A percentile compares a stretch with the other conserved stretches of the same genome.
phyloP scores from a whole-genome alignment of 331 rosid species.

The Ulmus americana region DNA sequence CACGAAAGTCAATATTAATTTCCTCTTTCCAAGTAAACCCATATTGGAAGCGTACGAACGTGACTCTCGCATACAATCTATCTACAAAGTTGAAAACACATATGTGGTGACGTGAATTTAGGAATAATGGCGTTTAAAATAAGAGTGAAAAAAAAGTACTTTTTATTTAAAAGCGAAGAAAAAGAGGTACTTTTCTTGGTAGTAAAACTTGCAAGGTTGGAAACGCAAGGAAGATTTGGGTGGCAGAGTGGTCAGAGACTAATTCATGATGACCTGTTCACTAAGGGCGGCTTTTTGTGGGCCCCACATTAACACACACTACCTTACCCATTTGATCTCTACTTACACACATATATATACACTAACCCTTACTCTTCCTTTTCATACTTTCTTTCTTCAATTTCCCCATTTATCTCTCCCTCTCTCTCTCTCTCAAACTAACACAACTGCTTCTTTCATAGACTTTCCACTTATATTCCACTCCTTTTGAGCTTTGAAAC shows the following conservation, averaged over 20 bases:
- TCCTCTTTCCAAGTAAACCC: no score
- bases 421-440: slow-evolving; percentile 13
- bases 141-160: neutral
- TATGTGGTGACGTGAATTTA: no score
- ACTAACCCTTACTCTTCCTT: slow-evolving; percentile 10
- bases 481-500: neutral
- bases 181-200: slow-evolving; percentile 35
- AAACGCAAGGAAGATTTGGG: slow-evolving; percentile 57
- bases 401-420: slow-evolving; percentile 13
- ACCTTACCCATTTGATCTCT: slow-evolving; percentile 17
- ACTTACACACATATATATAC: neutral
- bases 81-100: no score
- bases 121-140: no score
- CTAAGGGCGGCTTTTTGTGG: slow-evolving; percentile 37
- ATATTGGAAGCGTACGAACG: no score
- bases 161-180: slow-evolving; percentile 31
- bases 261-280: slow-evolving; percentile 30
- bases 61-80: no score
- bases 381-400: slow-evolving; percentile 25
- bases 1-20: no score
- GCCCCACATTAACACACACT: slow-evolving; percentile 16
- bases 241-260: slow-evolving; percentile 29
- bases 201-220: slow-evolving; percentile 57
- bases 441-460: slow-evolving; percentile 1
- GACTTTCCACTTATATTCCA: neutral